Evolutionary conservation across 1,284 basidiomycete species (phyloP).

Genomic region (Gastroboletus turbinatus): DNA sequence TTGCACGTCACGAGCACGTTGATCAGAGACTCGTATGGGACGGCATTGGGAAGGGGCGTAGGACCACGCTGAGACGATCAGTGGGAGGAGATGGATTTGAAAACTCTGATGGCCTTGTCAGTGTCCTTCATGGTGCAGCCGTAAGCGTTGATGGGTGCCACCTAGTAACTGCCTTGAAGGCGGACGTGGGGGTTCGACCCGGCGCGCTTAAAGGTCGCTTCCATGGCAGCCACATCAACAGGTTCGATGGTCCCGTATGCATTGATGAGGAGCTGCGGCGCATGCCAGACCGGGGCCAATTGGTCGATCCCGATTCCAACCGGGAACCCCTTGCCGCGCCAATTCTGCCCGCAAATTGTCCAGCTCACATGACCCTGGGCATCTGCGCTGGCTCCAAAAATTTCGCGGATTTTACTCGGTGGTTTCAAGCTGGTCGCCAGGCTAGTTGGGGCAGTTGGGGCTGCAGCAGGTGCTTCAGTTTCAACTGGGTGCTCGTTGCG

Average conservation of each 20-base stretch:
- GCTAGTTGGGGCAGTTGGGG: no score
- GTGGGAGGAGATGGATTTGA: conserved; percentile 70
- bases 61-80: conserved; percentile 39
- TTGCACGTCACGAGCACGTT: conserved; percentile 83
- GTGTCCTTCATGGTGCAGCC: conserved; percentile 83
- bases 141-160: conserved; percentile 87
- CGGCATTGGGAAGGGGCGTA: conserved; percentile 67
- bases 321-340: no score
- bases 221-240: conserved; percentile 75
- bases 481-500: no score
- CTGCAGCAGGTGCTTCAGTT: no score
- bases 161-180: conserved; percentile 88
- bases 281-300: conserved; percentile 15
- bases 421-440: no score
- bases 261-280: conserved; percentile 79
- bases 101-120: conserved; percentile 73
- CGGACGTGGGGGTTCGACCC: conserved; percentile 50
- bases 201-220: conserved; percentile 68
- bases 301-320: no score
- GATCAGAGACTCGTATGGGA: conserved; percentile 90
- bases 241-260: conserved; percentile 88
- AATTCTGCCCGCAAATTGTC: no score
- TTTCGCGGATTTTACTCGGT: no score
- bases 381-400: no score
- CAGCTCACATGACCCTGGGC: no score